Evolutionary conservation across 768 basidiomycete genomes (phyloP), one percentile per base, ranked within the genome.

Genomic region (Psilocybe subaeruginosa): DNA sequence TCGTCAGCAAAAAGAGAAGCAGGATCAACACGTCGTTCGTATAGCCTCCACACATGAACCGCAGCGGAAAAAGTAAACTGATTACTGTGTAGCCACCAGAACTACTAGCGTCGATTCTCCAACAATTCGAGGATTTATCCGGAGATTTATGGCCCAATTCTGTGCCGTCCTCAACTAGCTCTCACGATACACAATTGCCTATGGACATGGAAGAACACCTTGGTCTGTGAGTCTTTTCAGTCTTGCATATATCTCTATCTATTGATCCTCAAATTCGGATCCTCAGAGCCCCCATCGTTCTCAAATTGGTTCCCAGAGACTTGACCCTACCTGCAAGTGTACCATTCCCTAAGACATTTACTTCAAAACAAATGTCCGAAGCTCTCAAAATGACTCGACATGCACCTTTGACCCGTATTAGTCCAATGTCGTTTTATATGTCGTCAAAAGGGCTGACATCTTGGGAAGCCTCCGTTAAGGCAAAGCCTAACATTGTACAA

Each of bases 381-480:
- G 80, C 88, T 8, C 74, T 93, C 17, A 85, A 85, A 49, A 72
- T 89, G 53, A 91, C 91, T 0, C 83, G 87, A 61, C 83, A 90
- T 66, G 70, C 80, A 49, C 72, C 83, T 3, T 69, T 84, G 23
- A 80, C 85, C 3, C 80, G 79, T 16, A 71, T 67, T 29, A 91
- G 92, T 64, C 92, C 92, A 2, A 79, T 94, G 70, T 80, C 88
- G n/a, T 78, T 85, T 59, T 87, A 90, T 64, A 68, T 91, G 45
- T 79, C 85, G 4, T 85, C 88, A 0, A 91, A 89, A 72, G 91
- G 91, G 1, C 88, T 89, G 4, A 82, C 84, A 17, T 85, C 90
- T 19, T 93, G 92, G 92, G 89, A 92, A 69, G 79, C 79, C 5
- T 82, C 87, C 16, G 75, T 92, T 0, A 90, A 85, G 71, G 75